Percentiles rank a stretch among this genome's conserved stretches.
phyloP scores from a whole-genome alignment of 192 early-diverging fungal genomes.

The Coemansia sp. region DNA sequence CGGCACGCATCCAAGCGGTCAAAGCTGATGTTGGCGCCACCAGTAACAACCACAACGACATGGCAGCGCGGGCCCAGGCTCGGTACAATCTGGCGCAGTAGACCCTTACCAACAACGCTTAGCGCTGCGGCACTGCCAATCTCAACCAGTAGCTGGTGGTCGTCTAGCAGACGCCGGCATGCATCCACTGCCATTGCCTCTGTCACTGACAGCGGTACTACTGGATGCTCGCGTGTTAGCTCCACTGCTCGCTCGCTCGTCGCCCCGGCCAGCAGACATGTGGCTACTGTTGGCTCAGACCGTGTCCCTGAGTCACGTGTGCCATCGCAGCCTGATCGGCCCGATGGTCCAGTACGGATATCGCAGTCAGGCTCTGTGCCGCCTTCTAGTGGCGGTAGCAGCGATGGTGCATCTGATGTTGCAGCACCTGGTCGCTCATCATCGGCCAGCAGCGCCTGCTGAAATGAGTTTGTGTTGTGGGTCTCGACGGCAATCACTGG shows the following conservation, averaged over 20 bases:
- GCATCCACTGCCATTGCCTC: conserved; percentile 57
- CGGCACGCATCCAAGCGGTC: conserved; percentile 60
- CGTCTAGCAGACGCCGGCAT: conserved; percentile 41
- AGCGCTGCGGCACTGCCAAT: conserved; percentile 64
- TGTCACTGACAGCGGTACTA: conserved; percentile 23
- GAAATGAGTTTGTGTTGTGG: conserved; percentile 71
- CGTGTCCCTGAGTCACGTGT: not conserved
- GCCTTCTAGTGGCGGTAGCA: conserved; percentile 60
- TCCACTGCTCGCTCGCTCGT: conserved; percentile 22
- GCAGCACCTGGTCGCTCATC: conserved; percentile 18
- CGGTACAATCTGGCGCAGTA: conserved; percentile 64
- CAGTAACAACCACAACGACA: conserved; percentile 69
- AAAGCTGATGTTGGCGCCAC: conserved; percentile 66
- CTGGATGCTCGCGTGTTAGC: conserved; percentile 24
- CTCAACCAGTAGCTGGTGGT: conserved; percentile 57
- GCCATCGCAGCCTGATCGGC: not conserved
- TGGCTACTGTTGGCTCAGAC: conserved; percentile 39
- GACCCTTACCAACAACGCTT: conserved; percentile 60
- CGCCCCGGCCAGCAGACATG: conserved; percentile 56
- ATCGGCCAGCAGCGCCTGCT: conserved; percentile 60
- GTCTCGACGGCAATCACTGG: conserved; percentile 76
- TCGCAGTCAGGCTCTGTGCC: conserved; percentile 57
- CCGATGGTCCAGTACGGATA: not conserved
- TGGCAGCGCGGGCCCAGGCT: conserved; percentile 56
- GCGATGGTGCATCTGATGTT: conserved; percentile 33